Conservation (phyloP, 2,329 filamentous ascomycete species). For the Penicillium sp. region DNA sequence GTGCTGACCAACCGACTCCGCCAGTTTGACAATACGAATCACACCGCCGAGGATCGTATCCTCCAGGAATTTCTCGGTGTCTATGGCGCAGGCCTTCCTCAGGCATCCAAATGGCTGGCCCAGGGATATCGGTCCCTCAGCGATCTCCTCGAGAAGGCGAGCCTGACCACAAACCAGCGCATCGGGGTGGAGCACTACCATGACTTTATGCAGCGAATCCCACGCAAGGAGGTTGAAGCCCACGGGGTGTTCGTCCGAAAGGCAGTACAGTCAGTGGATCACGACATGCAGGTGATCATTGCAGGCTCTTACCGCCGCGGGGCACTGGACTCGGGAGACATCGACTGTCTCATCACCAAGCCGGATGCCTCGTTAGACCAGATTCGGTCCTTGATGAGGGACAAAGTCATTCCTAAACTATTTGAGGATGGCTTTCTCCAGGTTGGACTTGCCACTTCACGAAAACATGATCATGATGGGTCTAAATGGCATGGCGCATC, state of each 20-base stretch:
- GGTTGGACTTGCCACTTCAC: constrained; percentile 62
- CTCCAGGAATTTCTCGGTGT: constrained; percentile 73
- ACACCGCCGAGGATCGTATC: constrained; percentile 64
- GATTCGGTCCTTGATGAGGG: constrained; percentile 63
- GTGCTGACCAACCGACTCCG: constrained; percentile 70
- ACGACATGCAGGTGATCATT: constrained; percentile 67
- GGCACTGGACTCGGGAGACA: constrained; percentile 71
- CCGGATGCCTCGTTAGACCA: constrained; percentile 57
- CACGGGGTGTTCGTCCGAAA: constrained; percentile 66
- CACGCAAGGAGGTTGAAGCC: constrained; percentile 70
- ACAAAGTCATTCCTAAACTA: constrained; percentile 63
- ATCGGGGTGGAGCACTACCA: constrained; percentile 77
- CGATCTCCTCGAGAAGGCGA: constrained; percentile 64
- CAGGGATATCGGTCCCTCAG: constrained; percentile 73
- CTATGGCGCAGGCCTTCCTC: constrained; percentile 72
- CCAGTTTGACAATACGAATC: constrained; percentile 68
- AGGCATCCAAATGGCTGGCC: constrained; percentile 74
- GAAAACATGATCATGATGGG: constrained; percentile 51
- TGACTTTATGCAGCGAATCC: constrained; percentile 77
- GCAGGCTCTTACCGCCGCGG: constrained; percentile 86
- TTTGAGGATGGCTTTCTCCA: constrained; percentile 66
- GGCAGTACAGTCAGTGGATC: constrained; percentile 62
- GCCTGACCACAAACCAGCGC: constrained; percentile 67
- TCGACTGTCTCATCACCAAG: constrained; percentile 82
- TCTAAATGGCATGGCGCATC: constrained; percentile 91